Evolutionary conservation across 768 basidiomycete genomes (phyloP).

Genomic region (Hericium coralloides): DNA sequence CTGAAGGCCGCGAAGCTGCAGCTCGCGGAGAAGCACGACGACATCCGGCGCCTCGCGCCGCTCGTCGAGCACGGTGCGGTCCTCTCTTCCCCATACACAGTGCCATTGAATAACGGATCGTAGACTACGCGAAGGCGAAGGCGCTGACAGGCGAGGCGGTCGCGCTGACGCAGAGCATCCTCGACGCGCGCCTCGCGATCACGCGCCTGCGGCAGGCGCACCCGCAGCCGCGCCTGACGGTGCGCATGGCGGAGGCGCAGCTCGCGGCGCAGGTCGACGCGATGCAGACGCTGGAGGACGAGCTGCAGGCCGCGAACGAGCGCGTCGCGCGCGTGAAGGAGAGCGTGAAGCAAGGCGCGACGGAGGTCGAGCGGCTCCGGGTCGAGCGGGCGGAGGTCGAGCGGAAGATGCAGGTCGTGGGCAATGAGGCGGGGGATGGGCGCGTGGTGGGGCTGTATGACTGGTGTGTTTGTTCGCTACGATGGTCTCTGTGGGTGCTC

Average conservation of each 20-base stretch:
- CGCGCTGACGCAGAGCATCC: conserved; percentile 62
- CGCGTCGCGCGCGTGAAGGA: conserved; percentile 48
- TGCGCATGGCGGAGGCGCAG: conserved; percentile 62
- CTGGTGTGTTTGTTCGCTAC: conserved; percentile 37
- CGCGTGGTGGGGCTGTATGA: conserved; percentile 58
- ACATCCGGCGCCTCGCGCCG: conserved; percentile 55
- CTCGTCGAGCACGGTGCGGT: conserved; percentile 56
- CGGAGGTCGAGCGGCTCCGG: conserved; percentile 50
- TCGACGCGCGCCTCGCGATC: conserved; percentile 73
- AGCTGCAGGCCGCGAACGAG: conserved; percentile 44
- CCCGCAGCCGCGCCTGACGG: conserved; percentile 72
- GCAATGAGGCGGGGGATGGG: conserved; percentile 48
- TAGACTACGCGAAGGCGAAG: conserved; percentile 56
- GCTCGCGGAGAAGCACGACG: conserved; percentile 51
- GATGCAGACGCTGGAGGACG: conserved; percentile 70
- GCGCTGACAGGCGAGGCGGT: conserved; percentile 44
- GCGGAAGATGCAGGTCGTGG: conserved; percentile 49
- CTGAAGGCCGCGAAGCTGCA: conserved; percentile 57
- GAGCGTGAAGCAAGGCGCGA: conserved; percentile 44
- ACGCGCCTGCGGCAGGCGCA: conserved; percentile 76
- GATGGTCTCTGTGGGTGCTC: not conserved
- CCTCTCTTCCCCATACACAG: not conserved
- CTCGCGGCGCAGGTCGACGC: conserved; percentile 69
- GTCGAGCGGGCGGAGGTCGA: conserved; percentile 61
- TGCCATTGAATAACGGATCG: not conserved